Evolutionary conservation across 176 grass and related monocot species (phyloP), one percentile per base, ranked within the genome.

Genomic region (Phoenix dactylifera): DNA sequence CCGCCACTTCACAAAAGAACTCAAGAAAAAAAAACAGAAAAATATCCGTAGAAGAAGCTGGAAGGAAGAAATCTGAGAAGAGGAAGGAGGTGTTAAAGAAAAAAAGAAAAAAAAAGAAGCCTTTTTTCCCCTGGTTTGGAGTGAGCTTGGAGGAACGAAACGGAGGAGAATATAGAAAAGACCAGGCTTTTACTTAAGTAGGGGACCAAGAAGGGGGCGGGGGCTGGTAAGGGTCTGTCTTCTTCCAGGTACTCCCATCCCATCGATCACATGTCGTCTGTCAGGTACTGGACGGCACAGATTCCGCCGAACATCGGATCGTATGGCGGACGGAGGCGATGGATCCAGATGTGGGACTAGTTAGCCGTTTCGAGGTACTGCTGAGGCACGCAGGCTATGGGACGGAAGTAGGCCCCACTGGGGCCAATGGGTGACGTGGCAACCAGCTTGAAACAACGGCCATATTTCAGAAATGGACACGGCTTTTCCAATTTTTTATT

Each of bases 211-310:
- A 26, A 60, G 74, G 24, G n/a, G n/a, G 62, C 64, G 15, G 0
- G 14, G 3, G 20, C 20, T 1, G 1, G 22, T 32, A 49, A 24
- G 15, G 22, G 10, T 76, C 18, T 62, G 67, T 65, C 25, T 67
- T 29, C 60, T 4, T 22, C 24, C 7, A 12, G 35, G 35, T 9
- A 14, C 10, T 44, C 63, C 49, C 12, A 48, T 55, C 22, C 64
- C 79, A 58, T 76, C 15, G 70, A 87, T 79, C 74, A 63, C 70
- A 15, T 73, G 75, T 79, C 79, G 79, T 12, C 67, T 82, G 80
- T 73, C 85, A 83, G 76, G 4, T 0, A 80, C 76, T 76, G 61
- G 52, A 88, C 80, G 80, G 85, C 68, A 18, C 17, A 3, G 29
- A 76, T 51, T 58, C 18, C 71, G 5, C 28, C 25, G 50, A 17